Percentiles rank a stretch among this genome's conserved stretches.
These are phyloP conservation scores for Symbiodinium natans DNA, from an alignment of 73 alveolate species.

Conservation along the genomic window DNA sequence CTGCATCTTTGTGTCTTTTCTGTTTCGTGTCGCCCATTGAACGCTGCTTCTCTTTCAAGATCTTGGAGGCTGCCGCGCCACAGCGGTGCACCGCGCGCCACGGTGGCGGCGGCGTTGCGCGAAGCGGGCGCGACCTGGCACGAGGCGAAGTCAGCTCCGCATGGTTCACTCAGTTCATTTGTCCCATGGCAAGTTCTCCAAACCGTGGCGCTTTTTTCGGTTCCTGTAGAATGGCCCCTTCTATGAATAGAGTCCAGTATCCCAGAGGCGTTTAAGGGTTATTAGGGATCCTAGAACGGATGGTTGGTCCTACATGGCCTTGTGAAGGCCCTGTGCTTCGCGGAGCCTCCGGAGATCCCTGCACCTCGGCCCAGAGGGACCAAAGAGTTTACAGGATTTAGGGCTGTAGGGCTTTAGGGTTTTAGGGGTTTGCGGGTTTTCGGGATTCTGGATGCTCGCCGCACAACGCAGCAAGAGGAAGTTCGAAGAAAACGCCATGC, in stretches of 20 bases:
- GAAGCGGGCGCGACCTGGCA: conserved; percentile 2
- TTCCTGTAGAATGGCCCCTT: no score
- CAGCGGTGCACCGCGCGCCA: neutral
- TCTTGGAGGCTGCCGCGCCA: neutral
- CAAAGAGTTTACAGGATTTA: neutral
- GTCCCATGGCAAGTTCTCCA: no score
- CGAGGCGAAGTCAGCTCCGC: neutral
- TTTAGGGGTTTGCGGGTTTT: neutral
- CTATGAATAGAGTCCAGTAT: no score
- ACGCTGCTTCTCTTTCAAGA: no score
- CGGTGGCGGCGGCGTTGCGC: conserved; percentile 20
- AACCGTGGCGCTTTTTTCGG: neutral
- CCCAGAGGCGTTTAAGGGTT: no score
- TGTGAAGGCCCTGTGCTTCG: conserved; percentile 9
- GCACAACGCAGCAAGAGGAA: no score
- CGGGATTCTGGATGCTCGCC: neutral
- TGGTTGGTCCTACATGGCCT: no score
- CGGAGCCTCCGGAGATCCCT: neutral
- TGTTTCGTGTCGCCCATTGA: no score
- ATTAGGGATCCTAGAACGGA: no score
- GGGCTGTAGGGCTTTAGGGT: neutral
- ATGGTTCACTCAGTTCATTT: no score
- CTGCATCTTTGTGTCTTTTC: no score
- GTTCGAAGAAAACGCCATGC: no score
- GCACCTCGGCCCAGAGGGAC: neutral